Percentiles rank a stretch among this genome's conserved stretches.
Evolutionary conservation across 192 early-diverging fungal genomes (phyloP).

Genomic region (Piromyces sp.): DNA sequence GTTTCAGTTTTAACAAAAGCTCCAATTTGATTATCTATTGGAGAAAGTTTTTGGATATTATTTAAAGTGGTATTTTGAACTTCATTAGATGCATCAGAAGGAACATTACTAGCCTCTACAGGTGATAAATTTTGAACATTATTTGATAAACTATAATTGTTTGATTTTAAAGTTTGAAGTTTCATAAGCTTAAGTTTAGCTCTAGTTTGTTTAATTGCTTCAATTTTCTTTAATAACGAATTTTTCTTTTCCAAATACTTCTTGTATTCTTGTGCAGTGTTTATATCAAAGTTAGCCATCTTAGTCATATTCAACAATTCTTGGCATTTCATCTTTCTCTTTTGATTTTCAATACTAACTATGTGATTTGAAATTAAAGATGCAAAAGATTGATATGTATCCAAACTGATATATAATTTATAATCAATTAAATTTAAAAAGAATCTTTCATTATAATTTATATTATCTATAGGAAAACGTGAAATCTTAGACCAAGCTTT

Average conservation of each 20-base stretch:
- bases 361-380: neutral
- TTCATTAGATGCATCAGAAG: neutral
- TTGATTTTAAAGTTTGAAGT: no score
- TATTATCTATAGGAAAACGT: slow-evolving; percentile 49
- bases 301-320: neutral
- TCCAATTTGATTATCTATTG: neutral
- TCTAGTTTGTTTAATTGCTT: neutral
- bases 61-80: neutral
- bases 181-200: neutral
- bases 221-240: neutral
- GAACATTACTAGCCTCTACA: neutral
- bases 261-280: neutral
- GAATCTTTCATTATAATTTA: slow-evolving; percentile 61
- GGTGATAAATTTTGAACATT: neutral
- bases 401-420: slow-evolving; percentile 35
- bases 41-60: neutral
- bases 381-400: neutral
- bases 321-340: neutral
- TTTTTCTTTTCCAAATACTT: neutral
- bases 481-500: slow-evolving; percentile 74
- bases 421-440: slow-evolving; percentile 64
- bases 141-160: no score
- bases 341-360: neutral
- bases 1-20: neutral
- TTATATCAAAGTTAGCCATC: neutral